These are phyloP conservation scores for Termitomyces sp. DNA, from an alignment of 768 basidiomycete genomes.

Conservation along the genomic window DNA sequence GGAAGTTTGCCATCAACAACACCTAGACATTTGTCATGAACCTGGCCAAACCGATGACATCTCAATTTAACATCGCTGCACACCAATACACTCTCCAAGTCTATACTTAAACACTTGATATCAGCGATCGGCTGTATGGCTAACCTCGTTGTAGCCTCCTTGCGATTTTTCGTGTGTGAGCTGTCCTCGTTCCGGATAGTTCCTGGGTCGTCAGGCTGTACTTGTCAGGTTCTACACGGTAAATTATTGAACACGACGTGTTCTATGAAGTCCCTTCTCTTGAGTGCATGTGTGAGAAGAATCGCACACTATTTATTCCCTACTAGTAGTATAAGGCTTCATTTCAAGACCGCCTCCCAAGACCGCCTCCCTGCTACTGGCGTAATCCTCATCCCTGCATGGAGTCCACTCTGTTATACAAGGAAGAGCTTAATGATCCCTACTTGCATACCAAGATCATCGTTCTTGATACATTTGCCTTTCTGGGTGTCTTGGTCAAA, in stretches of 20 bases:
- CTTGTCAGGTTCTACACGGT: not conserved
- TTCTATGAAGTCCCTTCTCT: not conserved
- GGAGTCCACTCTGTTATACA: not conserved
- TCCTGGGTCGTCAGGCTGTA: not conserved
- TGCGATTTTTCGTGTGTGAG: not conserved
- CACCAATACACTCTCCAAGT: not conserved
- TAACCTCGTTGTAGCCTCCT: not conserved
- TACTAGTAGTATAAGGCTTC: not conserved
- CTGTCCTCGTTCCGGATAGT: not conserved
- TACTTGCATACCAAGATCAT: not conserved
- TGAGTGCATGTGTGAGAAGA: not conserved
- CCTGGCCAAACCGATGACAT: not conserved
- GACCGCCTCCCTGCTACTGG: not conserved
- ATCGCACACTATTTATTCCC: not conserved
- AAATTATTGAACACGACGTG: not conserved
- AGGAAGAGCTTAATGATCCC: conserved; percentile 1
- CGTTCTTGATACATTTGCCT: not conserved
- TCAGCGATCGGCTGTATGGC: not conserved
- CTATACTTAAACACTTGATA: not conserved
- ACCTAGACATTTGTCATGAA: too few relatives aligned
- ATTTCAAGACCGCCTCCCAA: not conserved
- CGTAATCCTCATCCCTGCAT: not conserved
- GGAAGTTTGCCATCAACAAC: too few relatives aligned
- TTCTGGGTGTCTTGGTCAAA: not conserved
- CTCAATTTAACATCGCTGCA: not conserved